phyloP scores from a whole-genome alignment of 2,329 filamentous ascomycete species.

The Fusarium nanum region DNA sequence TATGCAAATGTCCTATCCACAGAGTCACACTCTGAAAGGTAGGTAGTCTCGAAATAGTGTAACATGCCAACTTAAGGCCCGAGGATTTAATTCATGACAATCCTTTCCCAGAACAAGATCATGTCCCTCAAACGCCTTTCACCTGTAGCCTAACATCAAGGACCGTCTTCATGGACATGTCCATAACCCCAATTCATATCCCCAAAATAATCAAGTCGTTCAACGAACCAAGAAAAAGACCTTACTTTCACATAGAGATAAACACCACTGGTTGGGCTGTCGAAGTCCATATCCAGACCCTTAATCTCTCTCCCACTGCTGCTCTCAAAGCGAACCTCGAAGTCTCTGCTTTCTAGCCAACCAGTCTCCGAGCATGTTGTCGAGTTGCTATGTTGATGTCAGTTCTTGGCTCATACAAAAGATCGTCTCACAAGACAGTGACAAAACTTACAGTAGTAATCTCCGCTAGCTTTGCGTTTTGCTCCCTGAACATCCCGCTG shows the following conservation, averaged over 20 bases:
- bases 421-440: neutral
- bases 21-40: conserved; percentile 8
- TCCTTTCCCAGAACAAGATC: conserved; percentile 32
- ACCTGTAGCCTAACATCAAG: conserved; percentile 45
- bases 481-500: conserved; percentile 82
- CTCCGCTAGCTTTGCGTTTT: conserved; percentile 85
- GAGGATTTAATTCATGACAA: conserved; percentile 44
- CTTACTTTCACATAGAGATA: conserved; percentile 22
- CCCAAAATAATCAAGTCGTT: conserved; percentile 46
- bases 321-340: conserved; percentile 59
- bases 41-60: conserved; percentile 9
- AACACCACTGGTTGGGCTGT: conserved; percentile 19
- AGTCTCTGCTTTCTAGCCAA: conserved; percentile 76
- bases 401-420: conserved; percentile 15
- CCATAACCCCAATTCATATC: conserved; percentile 42
- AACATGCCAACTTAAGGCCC: conserved; percentile 30
- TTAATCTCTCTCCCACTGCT: neutral
- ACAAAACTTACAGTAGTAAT: conserved; percentile 75
- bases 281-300: conserved; percentile 6
- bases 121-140: conserved; percentile 44
- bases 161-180: conserved; percentile 40
- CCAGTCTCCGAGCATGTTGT: conserved; percentile 87
- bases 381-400: conserved; percentile 71
- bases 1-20: conserved; percentile 24
- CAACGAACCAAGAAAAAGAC: conserved; percentile 43